Conservation (phyloP, 1,284 basidiomycete genomes). For the Testicularia cyperi region DNA sequence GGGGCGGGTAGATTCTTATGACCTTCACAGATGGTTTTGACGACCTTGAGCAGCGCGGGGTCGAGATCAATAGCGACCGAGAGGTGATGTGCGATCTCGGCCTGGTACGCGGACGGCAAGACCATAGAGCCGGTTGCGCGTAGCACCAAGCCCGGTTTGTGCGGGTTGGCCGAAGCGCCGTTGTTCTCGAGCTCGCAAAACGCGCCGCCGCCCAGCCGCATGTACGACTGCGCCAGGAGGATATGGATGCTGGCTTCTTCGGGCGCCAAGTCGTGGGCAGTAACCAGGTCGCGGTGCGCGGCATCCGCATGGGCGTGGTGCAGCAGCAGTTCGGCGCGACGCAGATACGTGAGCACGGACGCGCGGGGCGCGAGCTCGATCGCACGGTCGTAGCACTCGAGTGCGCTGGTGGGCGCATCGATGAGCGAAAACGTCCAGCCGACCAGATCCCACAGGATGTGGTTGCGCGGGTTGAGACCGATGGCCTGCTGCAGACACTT, state of each 20-base stretch:
- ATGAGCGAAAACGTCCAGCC: constrained; percentile 42
- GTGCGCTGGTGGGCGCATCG: constrained; percentile 15
- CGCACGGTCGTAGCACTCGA: constrained; percentile 30
- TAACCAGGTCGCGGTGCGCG: constrained; percentile 49
- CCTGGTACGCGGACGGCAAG: constrained; percentile 21
- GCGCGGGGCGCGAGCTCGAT: constrained; percentile 14
- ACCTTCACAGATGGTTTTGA: constrained; percentile 46
- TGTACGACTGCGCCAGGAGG: constrained; percentile 55
- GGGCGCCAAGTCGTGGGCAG: constrained; percentile 44
- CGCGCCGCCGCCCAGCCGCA: constrained; percentile 50
- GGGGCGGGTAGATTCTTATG: constrained; percentile 21
- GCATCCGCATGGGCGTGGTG: constrained; percentile 18
- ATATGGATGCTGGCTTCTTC: constrained; percentile 54
- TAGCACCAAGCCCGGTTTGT: constrained; percentile 4
- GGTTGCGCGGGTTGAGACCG: constrained; percentile 41
- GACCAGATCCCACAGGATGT: constrained; percentile 53
- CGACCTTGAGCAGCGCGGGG: constrained; percentile 23
- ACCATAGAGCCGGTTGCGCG: constrained; percentile 15
- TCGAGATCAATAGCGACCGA: constrained; percentile 49
- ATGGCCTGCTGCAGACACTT: constrained; percentile 49
- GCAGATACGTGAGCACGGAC: constrained; percentile 26
- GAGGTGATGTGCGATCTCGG: constrained; percentile 51
- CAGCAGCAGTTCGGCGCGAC: constrained; percentile 21
- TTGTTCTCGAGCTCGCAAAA: constrained; percentile 40
- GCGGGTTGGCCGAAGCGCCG: constrained; percentile 2